A percentile compares a stretch with the other conserved stretches of the same genome.
Evolutionary conservation across 768 basidiomycete genomes (phyloP).

Genomic region (Boletus subparvulus): DNA sequence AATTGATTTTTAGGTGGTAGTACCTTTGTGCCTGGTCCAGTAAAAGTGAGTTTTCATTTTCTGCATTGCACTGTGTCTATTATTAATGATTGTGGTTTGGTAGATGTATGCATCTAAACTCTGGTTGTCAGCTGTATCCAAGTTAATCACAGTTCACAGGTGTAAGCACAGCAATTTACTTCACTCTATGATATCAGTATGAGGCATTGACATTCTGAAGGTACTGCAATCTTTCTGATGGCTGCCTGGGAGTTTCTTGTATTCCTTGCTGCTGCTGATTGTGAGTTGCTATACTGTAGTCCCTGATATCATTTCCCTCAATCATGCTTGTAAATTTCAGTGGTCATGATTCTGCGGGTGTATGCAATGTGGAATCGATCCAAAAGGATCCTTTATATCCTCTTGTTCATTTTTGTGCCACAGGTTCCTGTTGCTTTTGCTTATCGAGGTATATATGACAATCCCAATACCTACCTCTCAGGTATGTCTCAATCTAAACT

Average conservation of each 20-base stretch:
- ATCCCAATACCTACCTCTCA: neutral
- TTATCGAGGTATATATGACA: neutral
- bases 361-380: too few relatives aligned
- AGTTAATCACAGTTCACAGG: too few relatives aligned
- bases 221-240: neutral
- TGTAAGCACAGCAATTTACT: too few relatives aligned
- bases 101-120: too few relatives aligned
- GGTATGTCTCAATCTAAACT: neutral
- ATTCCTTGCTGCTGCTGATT: conserved; percentile 5
- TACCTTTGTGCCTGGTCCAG: neutral
- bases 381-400: too few relatives aligned
- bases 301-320: too few relatives aligned
- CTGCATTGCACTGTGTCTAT: neutral
- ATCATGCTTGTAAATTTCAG: too few relatives aligned
- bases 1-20: neutral
- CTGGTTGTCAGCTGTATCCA: too few relatives aligned
- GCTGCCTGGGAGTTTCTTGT: neutral
- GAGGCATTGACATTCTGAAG: neutral
- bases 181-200: neutral
- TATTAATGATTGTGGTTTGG: too few relatives aligned
- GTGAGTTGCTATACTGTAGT: too few relatives aligned
- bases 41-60: neutral
- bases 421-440: neutral
- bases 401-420: too few relatives aligned
- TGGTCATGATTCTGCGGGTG: too few relatives aligned